Base-by-base conservation (phyloP, 129 eudicot species). In the Pittosporum tobira region DNA sequence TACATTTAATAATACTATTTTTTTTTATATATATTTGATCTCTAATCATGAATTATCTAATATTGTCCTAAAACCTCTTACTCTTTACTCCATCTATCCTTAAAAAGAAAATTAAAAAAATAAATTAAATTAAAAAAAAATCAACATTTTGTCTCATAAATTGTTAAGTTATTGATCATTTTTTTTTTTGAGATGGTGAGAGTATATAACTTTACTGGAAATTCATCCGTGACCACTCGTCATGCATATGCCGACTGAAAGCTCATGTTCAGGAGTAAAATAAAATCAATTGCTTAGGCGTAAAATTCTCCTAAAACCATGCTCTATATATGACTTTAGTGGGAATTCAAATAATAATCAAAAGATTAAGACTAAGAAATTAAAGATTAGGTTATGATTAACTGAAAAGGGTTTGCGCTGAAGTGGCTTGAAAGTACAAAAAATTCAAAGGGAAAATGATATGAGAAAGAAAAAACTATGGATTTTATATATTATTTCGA, bases 351-450 rank as follows among this genome's bases (percentile, higher is more conserved):
- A 30, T 69, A 62, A 37, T 20, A 37, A 61, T 52, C 60, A 50
- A 52, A 31, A 57, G 48, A 47, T 29, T 13, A 47, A 65, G 66
- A 59, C 34, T 47, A 57, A 72, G 48, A 62, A 60, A 62, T 26
- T 38, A 14, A 2, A 31, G 51, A 48, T 57, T 47, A 26, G 57
- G 45, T 50, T 34, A 44, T 63, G 55, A 63, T 68, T 34, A 14
- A 14, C 57, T 57, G 51, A 59, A 61, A 70, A 64, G 9, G 46
- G 59, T 6, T 8, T 28, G 16, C 46, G 70, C 69, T 64, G 78
- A 85, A 79, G 95, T 81, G 95, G 71, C 95, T 85, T 85, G 67
- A 61, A 85, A 85, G 95, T 66, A 73, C 74, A 79, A 57, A 64
- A 67, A 28, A 69, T 46, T 49, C 51, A 74, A 67, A 59, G 24